These are phyloP conservation scores for Sordariomycetes sp. DNA, from an alignment of 2,329 filamentous ascomycete species.

Conservation along the genomic window DNA sequence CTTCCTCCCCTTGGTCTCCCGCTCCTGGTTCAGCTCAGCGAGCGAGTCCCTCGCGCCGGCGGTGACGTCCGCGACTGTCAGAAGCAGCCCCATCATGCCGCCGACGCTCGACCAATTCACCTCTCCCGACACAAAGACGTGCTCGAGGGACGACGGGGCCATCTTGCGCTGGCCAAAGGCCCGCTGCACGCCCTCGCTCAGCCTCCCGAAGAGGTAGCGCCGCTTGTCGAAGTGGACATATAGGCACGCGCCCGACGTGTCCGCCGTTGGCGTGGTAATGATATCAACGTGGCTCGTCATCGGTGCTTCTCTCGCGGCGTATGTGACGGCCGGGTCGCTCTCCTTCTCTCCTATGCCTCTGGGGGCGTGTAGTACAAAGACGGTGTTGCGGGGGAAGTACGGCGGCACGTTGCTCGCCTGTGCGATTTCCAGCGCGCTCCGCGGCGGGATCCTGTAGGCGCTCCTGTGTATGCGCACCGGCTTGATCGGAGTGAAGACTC, in stretches of 20 bases:
- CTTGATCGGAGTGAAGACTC: not conserved
- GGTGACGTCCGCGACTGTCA: conserved; percentile 65
- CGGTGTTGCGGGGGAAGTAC: conserved; percentile 6
- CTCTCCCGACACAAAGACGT: conserved; percentile 73
- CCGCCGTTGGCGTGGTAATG: conserved; percentile 69
- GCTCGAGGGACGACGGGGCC: conserved; percentile 49
- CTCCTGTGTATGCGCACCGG: not conserved
- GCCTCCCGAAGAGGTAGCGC: conserved; percentile 73
- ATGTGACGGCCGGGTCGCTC: not conserved
- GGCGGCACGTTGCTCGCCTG: not conserved
- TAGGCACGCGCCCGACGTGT: conserved; percentile 70
- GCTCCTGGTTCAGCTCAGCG: conserved; percentile 23
- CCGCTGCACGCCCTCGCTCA: conserved; percentile 77
- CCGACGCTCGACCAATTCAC: conserved; percentile 66
- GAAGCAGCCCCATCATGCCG: conserved; percentile 71
- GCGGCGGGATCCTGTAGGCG: not conserved
- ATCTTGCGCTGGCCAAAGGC: conserved; percentile 56
- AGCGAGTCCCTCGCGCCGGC: conserved; percentile 29
- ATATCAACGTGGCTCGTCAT: conserved; percentile 71
- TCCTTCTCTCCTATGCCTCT: not conserved
- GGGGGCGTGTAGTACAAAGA: conserved; percentile 7
- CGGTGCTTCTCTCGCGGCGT: conserved; percentile 7
- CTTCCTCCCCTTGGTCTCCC: conserved; percentile 22
- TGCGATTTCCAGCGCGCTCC: not conserved
- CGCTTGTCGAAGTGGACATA: conserved; percentile 69